Conservation (phyloP, 331 rosid species). For the Quercus lobata region DNA sequence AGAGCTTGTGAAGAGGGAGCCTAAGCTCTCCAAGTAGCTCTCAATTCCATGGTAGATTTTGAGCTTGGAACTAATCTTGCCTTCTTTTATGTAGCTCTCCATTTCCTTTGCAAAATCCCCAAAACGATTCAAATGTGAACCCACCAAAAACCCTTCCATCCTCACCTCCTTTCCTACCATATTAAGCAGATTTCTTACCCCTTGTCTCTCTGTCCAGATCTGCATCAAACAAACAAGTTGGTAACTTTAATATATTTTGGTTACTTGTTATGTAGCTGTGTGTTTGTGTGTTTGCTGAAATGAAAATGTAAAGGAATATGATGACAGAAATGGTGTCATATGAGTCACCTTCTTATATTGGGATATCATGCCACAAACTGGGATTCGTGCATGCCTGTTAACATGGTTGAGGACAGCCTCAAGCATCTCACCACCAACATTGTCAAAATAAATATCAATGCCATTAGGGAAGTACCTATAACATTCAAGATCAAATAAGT, state of each 20-base stretch:
- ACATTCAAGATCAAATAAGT: not conserved
- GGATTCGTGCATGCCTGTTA: conserved; percentile 46
- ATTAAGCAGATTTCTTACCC: conserved; percentile 64
- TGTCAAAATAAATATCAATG: conserved; percentile 55
- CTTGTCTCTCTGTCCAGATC: conserved; percentile 61
- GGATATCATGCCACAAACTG: conserved; percentile 61
- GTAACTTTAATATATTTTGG: not conserved
- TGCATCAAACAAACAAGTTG: conserved; percentile 6
- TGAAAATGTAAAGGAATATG: not conserved
- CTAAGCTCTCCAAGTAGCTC: conserved; percentile 39
- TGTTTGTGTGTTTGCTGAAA: not conserved
- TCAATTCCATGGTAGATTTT: conserved; percentile 44
- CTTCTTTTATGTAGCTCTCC: conserved; percentile 42
- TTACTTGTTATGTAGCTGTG: not conserved
- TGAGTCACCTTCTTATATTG: conserved; percentile 43
- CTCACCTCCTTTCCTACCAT: conserved; percentile 58
- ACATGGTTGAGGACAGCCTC: conserved; percentile 70
- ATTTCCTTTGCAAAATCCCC: conserved; percentile 50
- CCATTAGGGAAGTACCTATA: conserved; percentile 57
- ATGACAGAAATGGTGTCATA: not conserved
- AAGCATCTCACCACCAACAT: conserved; percentile 65
- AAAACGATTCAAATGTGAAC: conserved; percentile 39
- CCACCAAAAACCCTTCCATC: conserved; percentile 51
- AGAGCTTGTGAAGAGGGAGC: conserved; percentile 45
- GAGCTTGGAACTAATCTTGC: conserved; percentile 41